Percentiles rank a stretch among this genome's conserved stretches.
Conservation (phyloP, 179 eudicot species). For the Silene noctiflora region DNA sequence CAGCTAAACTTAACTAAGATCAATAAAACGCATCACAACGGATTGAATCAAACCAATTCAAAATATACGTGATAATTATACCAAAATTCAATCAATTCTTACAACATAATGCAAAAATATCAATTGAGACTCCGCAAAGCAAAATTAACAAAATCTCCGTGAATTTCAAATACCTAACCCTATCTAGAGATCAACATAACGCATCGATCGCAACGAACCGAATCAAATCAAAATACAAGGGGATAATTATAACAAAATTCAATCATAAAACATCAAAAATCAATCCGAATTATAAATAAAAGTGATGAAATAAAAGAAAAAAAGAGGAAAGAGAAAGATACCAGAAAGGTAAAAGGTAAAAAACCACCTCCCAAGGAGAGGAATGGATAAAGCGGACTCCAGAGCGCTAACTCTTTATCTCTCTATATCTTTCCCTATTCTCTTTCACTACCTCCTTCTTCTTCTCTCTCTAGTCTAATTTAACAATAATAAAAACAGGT, state of each 20-base stretch:
- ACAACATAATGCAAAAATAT: no score
- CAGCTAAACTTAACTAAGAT: no score
- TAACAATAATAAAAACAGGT: background rate
- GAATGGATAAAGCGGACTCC: slow-evolving; percentile 44
- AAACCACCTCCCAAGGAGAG: slow-evolving; percentile 54
- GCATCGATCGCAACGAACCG: background rate
- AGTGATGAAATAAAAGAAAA: background rate
- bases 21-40: no score
- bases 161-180: slow-evolving; percentile 13
- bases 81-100: background rate
- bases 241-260: background rate
- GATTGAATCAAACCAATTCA: background rate
- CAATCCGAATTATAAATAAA: background rate
- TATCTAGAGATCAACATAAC: slow-evolving; percentile 9
- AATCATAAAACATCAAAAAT: background rate
- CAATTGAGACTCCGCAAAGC: background rate
- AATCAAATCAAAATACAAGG: background rate
- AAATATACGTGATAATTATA: no score
- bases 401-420: slow-evolving; percentile 16
- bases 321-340: slow-evolving; percentile 9
- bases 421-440: background rate
- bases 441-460: background rate
- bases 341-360: slow-evolving; percentile 57
- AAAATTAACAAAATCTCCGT: background rate
- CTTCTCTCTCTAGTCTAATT: background rate